Evolutionary conservation across 805 yeast species (phyloP), one percentile per base, ranked within the genome.

Genomic region (Yarrowia sp.): DNA sequence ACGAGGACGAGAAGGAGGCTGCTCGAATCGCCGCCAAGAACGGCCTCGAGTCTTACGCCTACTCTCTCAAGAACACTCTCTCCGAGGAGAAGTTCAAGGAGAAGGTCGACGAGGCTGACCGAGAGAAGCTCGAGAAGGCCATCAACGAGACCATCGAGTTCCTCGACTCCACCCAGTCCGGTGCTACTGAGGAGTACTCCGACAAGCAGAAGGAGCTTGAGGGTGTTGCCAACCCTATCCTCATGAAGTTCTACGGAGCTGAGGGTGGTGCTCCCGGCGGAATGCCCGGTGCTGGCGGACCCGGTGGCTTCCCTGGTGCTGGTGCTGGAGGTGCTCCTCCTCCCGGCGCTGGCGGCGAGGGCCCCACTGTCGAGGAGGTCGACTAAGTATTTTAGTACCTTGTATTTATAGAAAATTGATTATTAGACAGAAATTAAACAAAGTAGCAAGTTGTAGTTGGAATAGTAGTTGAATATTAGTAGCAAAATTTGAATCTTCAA

Each of bases 121-220:
- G 84, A 71, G 87, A 86, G 78, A 80, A 83, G 73, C 83, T 91
- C 71, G 82, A 84, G 75, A 86, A 86, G 80, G 91, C 95, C 70
- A 88, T 90, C 76, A 90, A 89, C 69, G 95, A 89, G 80, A 83
- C 95, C 72, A 87, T 90, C 74, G 79, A 85, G 69, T 92, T 98
- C 98, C 87, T 93, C 80, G 98, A 92, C 79, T 85, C 85, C 73
- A 90, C 91, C 84, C 93, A 88, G 81, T 85, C 97, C 70, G 98
- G 96, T 72, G 78, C 96, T 64, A 85, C 90, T 67, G 98, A 93
- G 77, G 98, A 92, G 84, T 92, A 81, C 79, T 83, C 86, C 76
- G 96, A 89, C 81, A 88, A 85, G 83, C 96, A 92, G 84, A 92
- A 92, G 87, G 97, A 92, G 81, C 87, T 92, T 75, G 98, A 93